Evolutionary conservation across 257 asterid species (phyloP).

Genomic region (Ligustrum vulgare): DNA sequence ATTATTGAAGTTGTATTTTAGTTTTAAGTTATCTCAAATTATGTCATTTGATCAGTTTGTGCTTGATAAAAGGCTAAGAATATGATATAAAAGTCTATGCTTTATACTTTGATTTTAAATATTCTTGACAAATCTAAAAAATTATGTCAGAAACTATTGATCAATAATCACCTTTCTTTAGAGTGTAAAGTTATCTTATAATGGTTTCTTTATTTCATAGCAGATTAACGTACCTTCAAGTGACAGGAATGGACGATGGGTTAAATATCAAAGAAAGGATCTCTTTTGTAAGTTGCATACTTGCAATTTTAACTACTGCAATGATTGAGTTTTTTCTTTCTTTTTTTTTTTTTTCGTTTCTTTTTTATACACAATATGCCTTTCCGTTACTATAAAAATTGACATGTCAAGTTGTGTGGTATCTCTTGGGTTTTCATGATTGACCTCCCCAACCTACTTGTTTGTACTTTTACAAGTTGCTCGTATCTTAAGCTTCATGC

Average conservation of each 20-base stretch:
- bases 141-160: conserved; percentile 6
- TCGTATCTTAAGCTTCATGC: not conserved
- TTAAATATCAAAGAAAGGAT: conserved; percentile 76
- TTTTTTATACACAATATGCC: conserved; percentile 4
- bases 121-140: conserved; percentile 4
- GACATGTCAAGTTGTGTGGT: conserved; percentile 12
- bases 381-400: conserved; percentile 7
- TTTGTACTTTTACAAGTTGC: conserved; percentile 8
- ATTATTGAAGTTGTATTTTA: conserved; percentile 8
- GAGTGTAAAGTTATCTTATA: not conserved
- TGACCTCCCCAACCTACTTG: conserved; percentile 5
- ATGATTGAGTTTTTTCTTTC: not conserved
- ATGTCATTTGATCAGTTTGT: conserved; percentile 17
- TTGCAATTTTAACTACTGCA: conserved; percentile 14
- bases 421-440: not conserved
- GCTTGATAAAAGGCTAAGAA: conserved; percentile 1
- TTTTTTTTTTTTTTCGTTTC: not conserved
- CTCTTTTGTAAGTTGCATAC: conserved; percentile 66
- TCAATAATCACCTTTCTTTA: conserved; percentile 1
- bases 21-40: not conserved
- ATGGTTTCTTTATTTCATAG: conserved; percentile 23
- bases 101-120: conserved; percentile 6
- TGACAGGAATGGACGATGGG: conserved; percentile 94
- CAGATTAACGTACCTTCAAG: conserved; percentile 87
- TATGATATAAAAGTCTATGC: not conserved